phyloP scores from a whole-genome alignment of 2,329 filamentous ascomycete species.

The Colletotrichum sp. region DNA sequence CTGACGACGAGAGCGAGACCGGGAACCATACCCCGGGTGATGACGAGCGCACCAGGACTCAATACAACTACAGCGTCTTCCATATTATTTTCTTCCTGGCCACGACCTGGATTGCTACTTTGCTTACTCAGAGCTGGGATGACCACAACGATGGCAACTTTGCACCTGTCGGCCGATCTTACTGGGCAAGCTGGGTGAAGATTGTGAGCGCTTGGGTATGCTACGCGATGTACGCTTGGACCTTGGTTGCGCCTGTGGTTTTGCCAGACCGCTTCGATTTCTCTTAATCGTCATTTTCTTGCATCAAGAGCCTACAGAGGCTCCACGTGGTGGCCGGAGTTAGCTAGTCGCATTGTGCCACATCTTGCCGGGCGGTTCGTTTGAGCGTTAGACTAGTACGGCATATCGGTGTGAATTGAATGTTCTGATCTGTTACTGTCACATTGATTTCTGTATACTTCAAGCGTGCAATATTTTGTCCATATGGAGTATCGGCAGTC shows the following conservation, averaged over 20 bases:
- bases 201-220: slow-evolving; percentile 98
- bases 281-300: slow-evolving; percentile 31
- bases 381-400: neutral
- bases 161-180: slow-evolving; percentile 90
- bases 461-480: neutral
- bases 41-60: slow-evolving; percentile 86
- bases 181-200: slow-evolving; percentile 99
- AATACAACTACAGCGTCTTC: slow-evolving; percentile 97
- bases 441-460: neutral
- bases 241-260: slow-evolving; percentile 82
- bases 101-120: slow-evolving; percentile 92
- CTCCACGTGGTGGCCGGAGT: neutral
- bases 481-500: neutral
- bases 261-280: slow-evolving; percentile 86
- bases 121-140: slow-evolving; percentile 76
- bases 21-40: slow-evolving; percentile 70
- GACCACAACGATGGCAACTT: slow-evolving; percentile 75
- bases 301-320: neutral
- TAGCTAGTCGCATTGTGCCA: neutral
- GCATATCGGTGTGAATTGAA: neutral
- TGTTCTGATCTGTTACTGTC: neutral
- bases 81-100: slow-evolving; percentile 98
- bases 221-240: slow-evolving; percentile 94
- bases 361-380: neutral
- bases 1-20: slow-evolving; percentile 70